Evolutionary conservation across 2,329 filamentous ascomycete genomes (phyloP), one percentile per base, ranked within the genome.

Genomic region (Berkeleyomyces basicola): DNA sequence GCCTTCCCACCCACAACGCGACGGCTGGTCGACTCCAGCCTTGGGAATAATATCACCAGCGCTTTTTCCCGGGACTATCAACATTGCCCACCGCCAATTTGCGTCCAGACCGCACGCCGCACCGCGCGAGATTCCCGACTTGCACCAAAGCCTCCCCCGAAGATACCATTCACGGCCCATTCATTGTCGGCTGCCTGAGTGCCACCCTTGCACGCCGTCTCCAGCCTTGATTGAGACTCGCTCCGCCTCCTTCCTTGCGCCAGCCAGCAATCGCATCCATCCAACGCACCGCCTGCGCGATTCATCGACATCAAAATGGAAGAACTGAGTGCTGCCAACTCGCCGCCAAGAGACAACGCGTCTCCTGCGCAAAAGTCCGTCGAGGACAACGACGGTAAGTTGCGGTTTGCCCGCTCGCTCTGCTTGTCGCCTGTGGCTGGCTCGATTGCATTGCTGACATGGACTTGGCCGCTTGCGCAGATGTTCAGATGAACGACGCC

Each of bases 401-500:
- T 49, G 31, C 44, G 37, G 36, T 37, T 36, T 14, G 49, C 31
- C 31, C 49, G 9, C n/a, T 14, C 31, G 11, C 36, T 33, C 9
- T 23, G n/a, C 46, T 7, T 11, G 9, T 53, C 11, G 49, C 49
- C n/a, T 16, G 23, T 23, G 23, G 23, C 23, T 31, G 42, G 16
- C 33, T 33, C 14, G 9, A n/a, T 40, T 49, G 16, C 6, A 39
- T 16, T 39, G 36, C 23, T 23, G 33, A 49, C n/a, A 33, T 59
- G 43, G 46, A 55, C 16, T 16, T 16, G 3, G 4, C 14, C 23
- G 14, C 31, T 46, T 42, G 5, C 62, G 3, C 67, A 83, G 85
- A 88, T 75, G 74, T 85, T 51, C 78, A 82, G 66, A 87, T 87
- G 83, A 77, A 77, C 36, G 82, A 84, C 67, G 74, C 73, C 43